Evolutionary conservation across 495 filamentous ascomycete genomes (phyloP).

Genomic region (Tuber aestivum): DNA sequence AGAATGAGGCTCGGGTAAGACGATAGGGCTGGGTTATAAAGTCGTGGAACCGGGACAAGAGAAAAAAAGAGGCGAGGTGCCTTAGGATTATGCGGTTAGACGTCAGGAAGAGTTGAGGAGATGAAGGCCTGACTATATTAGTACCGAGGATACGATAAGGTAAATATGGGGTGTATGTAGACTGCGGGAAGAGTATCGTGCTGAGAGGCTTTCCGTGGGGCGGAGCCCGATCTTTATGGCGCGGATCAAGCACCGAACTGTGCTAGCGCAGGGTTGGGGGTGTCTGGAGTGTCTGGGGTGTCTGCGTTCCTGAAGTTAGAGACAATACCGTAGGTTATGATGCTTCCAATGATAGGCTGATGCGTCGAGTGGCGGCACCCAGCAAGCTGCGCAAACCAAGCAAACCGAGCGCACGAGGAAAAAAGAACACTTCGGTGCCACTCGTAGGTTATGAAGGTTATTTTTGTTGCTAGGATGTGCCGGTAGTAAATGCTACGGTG

Average conservation of each 20-base stretch:
- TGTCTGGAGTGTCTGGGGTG: too few species aligned
- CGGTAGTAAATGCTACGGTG: neutral
- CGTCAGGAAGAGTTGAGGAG: conserved; percentile 10
- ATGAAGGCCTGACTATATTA: conserved; percentile 28
- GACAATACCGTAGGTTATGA: neutral
- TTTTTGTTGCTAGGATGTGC: neutral
- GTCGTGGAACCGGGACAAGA: neutral
- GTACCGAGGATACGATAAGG: conserved; percentile 32
- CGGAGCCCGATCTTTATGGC: conserved; percentile 31
- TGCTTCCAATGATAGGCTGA: neutral
- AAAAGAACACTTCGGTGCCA: neutral
- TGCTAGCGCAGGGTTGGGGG: conserved; percentile 5
- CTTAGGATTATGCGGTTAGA: conserved; percentile 21
- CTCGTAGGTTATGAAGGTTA: neutral
- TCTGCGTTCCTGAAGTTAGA: neutral
- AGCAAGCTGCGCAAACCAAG: neutral
- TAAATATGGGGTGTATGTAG: conserved; percentile 5
- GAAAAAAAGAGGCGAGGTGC: conserved; percentile 9
- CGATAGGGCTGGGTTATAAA: conserved; percentile 12
- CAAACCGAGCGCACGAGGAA: neutral
- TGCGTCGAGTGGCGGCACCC: neutral
- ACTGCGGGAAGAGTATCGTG: neutral
- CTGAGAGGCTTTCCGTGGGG: conserved; percentile 25
- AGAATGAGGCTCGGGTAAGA: conserved; percentile 12
- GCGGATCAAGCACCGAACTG: conserved; percentile 17